phyloP scores from a whole-genome alignment of 2,329 filamentous ascomycete genomes.

The Xylaria multiplex region DNA sequence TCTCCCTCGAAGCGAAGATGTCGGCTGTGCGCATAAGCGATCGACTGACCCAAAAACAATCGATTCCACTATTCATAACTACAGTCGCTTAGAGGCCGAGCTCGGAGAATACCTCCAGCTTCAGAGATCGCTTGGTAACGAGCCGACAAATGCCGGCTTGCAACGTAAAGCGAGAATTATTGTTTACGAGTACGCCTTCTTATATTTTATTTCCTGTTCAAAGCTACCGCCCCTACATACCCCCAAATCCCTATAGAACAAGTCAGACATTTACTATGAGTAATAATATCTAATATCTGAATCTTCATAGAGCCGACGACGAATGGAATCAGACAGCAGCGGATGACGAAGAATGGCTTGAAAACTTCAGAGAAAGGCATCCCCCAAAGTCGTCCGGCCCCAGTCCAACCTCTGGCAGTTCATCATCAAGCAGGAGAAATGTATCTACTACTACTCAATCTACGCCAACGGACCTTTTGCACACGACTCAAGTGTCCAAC shows the following conservation, averaged over 20 bases:
- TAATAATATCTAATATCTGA: neutral
- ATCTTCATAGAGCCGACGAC: conserved; percentile 58
- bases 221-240: neutral
- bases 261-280: neutral
- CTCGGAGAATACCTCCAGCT: conserved; percentile 62
- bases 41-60: conserved; percentile 65
- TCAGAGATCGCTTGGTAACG: conserved; percentile 57
- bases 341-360: conserved; percentile 65
- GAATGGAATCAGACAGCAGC: conserved; percentile 72
- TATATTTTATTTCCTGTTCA: neutral
- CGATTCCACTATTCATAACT: conserved; percentile 69
- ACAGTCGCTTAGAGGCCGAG: conserved; percentile 65
- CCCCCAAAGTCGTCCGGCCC: conserved; percentile 41
- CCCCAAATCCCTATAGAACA: neutral
- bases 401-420: conserved; percentile 37
- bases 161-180: conserved; percentile 68
- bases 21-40: conserved; percentile 59
- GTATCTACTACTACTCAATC: conserved; percentile 21
- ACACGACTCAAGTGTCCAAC: neutral
- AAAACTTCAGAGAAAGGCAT: conserved; percentile 62
- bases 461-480: neutral
- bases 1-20: conserved; percentile 66
- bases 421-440: conserved; percentile 25
- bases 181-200: conserved; percentile 60
- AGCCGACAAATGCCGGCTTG: conserved; percentile 64